Percentiles rank a stretch among this genome's conserved stretches.
These are phyloP conservation scores for Begonia peltatifolia DNA, from an alignment of 306 rosid species.

Conservation along the genomic window DNA sequence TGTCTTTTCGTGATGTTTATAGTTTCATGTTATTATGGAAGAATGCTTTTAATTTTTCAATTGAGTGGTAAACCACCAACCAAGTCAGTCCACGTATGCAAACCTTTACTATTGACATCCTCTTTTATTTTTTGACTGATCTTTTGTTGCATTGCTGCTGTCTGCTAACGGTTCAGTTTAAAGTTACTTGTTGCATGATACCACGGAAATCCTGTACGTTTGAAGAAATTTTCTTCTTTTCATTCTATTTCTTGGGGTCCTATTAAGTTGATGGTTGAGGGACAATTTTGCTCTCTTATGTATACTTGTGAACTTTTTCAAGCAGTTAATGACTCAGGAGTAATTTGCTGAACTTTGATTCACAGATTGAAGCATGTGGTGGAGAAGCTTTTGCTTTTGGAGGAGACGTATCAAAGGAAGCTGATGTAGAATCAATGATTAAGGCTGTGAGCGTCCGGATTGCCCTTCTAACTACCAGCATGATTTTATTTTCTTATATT, in stretches of 20 bases:
- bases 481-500: conserved; percentile 14
- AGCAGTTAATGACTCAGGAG: neutral
- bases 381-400: conserved; percentile 81
- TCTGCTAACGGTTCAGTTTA: no score
- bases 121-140: no score
- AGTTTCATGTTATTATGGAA: neutral
- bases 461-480: conserved; percentile 5
- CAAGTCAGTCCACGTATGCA: neutral
- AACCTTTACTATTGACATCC: neutral
- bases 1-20: neutral
- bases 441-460: conserved; percentile 46
- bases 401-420: conserved; percentile 87
- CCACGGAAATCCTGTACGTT: neutral
- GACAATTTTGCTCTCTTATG: neutral
- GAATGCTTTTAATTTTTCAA: no score
- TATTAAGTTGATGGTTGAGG: neutral
- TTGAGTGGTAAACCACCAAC: neutral
- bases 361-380: conserved; percentile 66
- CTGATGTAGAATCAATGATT: conserved; percentile 73
- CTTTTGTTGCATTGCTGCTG: no score
- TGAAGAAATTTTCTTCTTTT: neutral
- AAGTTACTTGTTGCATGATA: neutral
- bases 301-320: neutral
- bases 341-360: conserved; percentile 14
- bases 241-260: no score